Conservation (phyloP, 2,329 filamentous ascomycete species). For the Pseudogymnoascus sp. region DNA sequence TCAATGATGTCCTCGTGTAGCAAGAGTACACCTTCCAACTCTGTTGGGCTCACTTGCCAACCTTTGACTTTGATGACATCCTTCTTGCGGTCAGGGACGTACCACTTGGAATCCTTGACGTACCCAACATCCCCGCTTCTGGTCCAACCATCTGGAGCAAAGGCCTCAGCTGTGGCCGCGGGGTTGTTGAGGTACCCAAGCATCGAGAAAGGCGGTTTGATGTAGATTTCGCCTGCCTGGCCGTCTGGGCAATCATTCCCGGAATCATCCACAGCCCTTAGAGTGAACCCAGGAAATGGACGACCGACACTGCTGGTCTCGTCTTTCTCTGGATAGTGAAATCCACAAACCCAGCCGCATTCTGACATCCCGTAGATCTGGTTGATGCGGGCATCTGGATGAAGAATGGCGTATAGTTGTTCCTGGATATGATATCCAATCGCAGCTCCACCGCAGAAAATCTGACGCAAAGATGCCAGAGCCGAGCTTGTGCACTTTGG, state of each 20-base stretch:
- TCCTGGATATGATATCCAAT: slow-evolving; percentile 34
- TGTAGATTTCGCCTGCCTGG: slow-evolving; percentile 21
- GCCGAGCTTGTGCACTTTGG: slow-evolving; percentile 29
- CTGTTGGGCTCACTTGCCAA: slow-evolving; percentile 40
- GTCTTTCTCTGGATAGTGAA: slow-evolving; percentile 28
- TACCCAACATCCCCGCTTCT: slow-evolving; percentile 37
- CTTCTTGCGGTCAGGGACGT: slow-evolving; percentile 34
- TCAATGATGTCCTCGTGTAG: slow-evolving; percentile 36
- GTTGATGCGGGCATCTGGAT: slow-evolving; percentile 32
- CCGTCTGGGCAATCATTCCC: slow-evolving; percentile 24
- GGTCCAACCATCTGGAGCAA: slow-evolving; percentile 28
- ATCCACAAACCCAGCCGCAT: slow-evolving; percentile 35
- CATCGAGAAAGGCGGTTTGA: slow-evolving; percentile 24
- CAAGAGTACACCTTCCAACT: slow-evolving; percentile 37
- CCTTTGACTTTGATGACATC: slow-evolving; percentile 39
- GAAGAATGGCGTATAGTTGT: slow-evolving; percentile 33
- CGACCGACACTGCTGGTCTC: slow-evolving; percentile 39
- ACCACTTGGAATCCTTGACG: slow-evolving; percentile 30
- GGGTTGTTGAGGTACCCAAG: slow-evolving; percentile 31
- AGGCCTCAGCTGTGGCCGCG: slow-evolving; percentile 22
- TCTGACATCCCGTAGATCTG: slow-evolving; percentile 50
- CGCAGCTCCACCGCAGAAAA: slow-evolving; percentile 41
- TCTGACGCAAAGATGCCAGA: slow-evolving; percentile 34
- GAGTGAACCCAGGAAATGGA: slow-evolving; percentile 31
- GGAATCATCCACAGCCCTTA: slow-evolving; percentile 21